These are phyloP conservation scores for Beauveria varroae DNA, from an alignment of 2,329 filamentous ascomycete species.

Conservation along the genomic window DNA sequence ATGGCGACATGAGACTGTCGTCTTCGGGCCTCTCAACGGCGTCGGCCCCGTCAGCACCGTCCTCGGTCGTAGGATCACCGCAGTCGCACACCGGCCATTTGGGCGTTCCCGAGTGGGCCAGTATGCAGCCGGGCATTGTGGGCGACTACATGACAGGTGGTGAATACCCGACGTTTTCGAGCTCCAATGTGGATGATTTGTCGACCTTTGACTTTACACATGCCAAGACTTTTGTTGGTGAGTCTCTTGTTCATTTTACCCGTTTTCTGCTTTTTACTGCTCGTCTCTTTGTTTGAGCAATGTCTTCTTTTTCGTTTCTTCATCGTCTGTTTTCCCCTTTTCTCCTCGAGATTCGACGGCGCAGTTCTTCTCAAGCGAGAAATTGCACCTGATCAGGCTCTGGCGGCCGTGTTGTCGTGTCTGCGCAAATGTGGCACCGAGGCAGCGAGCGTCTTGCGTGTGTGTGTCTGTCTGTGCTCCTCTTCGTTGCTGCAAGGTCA, in stretches of 20 bases:
- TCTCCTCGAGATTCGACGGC: too few species aligned
- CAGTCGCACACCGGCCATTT: conserved; percentile 49
- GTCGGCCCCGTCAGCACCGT: conserved; percentile 56
- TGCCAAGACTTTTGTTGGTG: conserved; percentile 49
- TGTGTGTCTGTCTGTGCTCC: background rate
- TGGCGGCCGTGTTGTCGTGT: background rate
- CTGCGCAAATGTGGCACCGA: conserved; percentile 1
- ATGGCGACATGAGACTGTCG: conserved; percentile 41
- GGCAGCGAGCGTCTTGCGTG: background rate
- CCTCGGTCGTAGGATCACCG: conserved; percentile 61
- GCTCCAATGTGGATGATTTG: conserved; percentile 42
- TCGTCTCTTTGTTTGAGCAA: conserved; percentile 18
- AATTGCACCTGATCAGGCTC: background rate
- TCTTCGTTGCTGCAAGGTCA: background rate
- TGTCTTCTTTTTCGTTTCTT: conserved; percentile 25
- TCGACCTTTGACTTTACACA: conserved; percentile 39
- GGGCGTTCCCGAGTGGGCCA: conserved; percentile 55
- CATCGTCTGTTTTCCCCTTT: conserved; percentile 33
- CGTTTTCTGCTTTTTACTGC: conserved; percentile 20
- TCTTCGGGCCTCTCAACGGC: conserved; percentile 54
- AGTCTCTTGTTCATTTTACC: conserved; percentile 30
- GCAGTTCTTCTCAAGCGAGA: background rate
- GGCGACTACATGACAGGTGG: conserved; percentile 45
- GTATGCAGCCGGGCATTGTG: conserved; percentile 57
- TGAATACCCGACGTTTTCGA: conserved; percentile 48